phyloP scores from a whole-genome alignment of 139 green algal genomes.

The Chlamydomonas sp. region DNA sequence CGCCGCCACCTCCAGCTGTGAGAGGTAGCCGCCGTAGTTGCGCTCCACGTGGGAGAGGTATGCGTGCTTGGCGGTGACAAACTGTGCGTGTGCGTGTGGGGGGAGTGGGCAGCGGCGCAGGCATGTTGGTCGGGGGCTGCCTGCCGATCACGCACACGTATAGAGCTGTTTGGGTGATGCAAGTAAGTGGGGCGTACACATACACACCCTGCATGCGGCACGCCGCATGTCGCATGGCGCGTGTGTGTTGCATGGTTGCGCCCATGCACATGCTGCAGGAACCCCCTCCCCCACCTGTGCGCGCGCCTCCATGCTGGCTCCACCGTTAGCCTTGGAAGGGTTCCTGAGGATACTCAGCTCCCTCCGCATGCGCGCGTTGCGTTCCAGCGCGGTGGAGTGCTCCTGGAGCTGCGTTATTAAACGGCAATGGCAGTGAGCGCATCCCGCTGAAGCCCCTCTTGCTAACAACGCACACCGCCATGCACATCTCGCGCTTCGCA shows the following conservation, averaged over 20 bases:
- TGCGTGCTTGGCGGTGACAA: conserved; percentile 4
- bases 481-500: too few species aligned
- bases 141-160: neutral
- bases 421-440: too few species aligned
- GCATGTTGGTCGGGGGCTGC: too few species aligned
- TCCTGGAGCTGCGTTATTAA: conserved; percentile 9
- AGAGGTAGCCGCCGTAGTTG: neutral
- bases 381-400: neutral
- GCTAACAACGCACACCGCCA: too few species aligned
- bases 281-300: neutral
- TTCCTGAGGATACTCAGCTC: neutral
- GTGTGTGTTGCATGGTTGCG: neutral
- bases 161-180: neutral
- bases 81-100: too few species aligned
- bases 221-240: neutral
- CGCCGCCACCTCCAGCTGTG: neutral
- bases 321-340: too few species aligned
- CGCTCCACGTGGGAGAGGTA: neutral
- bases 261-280: neutral
- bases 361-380: neutral
- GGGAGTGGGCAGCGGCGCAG: too few species aligned
- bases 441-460: too few species aligned
- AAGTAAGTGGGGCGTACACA: neutral
- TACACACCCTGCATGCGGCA: neutral
- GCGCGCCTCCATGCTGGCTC: neutral